Conservation (phyloP, 345 rosid genomes). For the Carallia pectinifolia region DNA sequence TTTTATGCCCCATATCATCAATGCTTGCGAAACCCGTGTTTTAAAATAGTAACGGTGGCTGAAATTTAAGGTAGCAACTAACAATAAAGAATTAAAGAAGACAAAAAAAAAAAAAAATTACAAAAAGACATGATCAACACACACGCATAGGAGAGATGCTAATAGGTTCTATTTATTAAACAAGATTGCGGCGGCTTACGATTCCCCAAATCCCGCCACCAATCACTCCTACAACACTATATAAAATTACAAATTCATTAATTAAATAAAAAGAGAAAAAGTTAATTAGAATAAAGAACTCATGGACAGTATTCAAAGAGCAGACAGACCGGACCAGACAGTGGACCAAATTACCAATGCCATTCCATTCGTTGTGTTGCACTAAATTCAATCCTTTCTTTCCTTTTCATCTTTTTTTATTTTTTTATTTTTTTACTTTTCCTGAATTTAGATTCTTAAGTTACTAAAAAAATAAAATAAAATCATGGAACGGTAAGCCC, state of each 20-base stretch:
- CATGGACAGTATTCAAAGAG: too few species aligned
- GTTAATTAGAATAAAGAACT: too few species aligned
- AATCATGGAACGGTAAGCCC: neutral
- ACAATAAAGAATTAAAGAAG: too few species aligned
- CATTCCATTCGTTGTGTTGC: neutral
- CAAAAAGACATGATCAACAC: neutral
- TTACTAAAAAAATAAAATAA: neutral
- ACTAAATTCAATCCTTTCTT: neutral
- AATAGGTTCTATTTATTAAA: slow-evolving; percentile 1
- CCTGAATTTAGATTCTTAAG: neutral
- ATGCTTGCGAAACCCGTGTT: too few species aligned
- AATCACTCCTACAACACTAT: slow-evolving; percentile 36
- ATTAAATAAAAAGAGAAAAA: neutral
- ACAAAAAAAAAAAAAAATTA: slow-evolving; percentile 13
- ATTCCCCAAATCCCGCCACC: slow-evolving; percentile 57
- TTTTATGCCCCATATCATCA: too few species aligned
- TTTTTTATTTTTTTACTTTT: neutral
- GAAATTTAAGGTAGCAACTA: too few species aligned
- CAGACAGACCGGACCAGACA: slow-evolving; percentile 14
- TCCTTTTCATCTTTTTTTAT: neutral
- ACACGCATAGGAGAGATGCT: neutral
- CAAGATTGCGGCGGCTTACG: slow-evolving; percentile 40
- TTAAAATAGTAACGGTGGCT: too few species aligned
- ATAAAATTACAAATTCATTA: neutral
- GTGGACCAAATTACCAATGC: slow-evolving; percentile 9